These are phyloP conservation scores for Prunus davidiana DNA, from an alignment of 306 rosid species.

Conservation along the genomic window DNA sequence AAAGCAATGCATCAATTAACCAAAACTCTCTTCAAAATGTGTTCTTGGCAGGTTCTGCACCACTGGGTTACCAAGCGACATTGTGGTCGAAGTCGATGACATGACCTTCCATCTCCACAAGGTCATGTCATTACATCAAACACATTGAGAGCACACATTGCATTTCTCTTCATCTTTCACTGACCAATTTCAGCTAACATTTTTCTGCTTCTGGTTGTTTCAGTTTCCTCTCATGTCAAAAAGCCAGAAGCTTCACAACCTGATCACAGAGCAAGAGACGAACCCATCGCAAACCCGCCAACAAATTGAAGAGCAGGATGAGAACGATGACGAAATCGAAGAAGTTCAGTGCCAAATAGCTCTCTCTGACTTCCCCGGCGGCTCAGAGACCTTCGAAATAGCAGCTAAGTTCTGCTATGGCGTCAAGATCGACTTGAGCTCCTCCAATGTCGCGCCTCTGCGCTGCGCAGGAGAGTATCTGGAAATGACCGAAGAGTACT, in stretches of 20 bases:
- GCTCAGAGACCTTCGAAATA: slow-evolving; percentile 77
- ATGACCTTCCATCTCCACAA: slow-evolving; percentile 94
- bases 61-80: slow-evolving; percentile 94
- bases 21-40: background rate
- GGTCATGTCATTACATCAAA: slow-evolving; percentile 51
- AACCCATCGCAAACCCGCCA: slow-evolving; percentile 17
- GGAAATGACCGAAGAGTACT: slow-evolving; percentile 87
- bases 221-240: slow-evolving; percentile 97
- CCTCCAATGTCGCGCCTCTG: slow-evolving; percentile 77
- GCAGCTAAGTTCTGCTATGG: slow-evolving; percentile 96
- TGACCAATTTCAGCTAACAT: slow-evolving; percentile 1
- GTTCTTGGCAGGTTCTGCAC: slow-evolving; percentile 76
- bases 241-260: slow-evolving; percentile 62
- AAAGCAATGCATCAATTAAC: background rate
- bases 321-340: slow-evolving; percentile 45
- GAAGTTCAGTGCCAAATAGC: slow-evolving; percentile 66
- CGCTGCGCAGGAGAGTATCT: slow-evolving; percentile 96
- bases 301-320: background rate
- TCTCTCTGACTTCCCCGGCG: slow-evolving; percentile 74
- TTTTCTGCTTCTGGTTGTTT: slow-evolving; percentile 1
- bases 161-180: slow-evolving; percentile 2
- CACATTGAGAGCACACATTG: background rate
- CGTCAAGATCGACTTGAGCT: slow-evolving; percentile 69
- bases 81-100: slow-evolving; percentile 78
- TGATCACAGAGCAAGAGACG: slow-evolving; percentile 71